Base-by-base conservation (phyloP, 306 rosid species). In the Malus sieversii region DNA sequence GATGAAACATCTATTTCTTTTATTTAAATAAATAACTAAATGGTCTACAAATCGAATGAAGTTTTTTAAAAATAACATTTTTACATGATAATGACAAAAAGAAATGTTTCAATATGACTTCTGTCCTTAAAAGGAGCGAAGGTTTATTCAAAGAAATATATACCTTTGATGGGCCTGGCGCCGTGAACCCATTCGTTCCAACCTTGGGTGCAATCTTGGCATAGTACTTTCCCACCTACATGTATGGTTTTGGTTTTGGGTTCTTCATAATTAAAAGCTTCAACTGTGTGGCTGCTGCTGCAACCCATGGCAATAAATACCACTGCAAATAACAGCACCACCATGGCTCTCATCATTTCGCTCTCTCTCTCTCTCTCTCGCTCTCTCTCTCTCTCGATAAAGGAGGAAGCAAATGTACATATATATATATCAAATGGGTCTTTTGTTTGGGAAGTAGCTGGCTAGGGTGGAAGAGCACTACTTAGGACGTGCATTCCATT, bases 161-260 rank as follows among this genome's bases (percentile, higher is more conserved):
- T 86, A 89, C 95, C 97, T 83, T 85, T 80, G 72, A 91, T 82
- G 25, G 97, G 93, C 14, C 84, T 88, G 80, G 77, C 77, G 38
- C 90, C 92, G 10, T 72, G 62, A 66, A 83, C 76, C 97, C 97
- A 93, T 42, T 89, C 81, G 10, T 90, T 84, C 92, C 92, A 93
- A 27, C 85, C 97, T 55, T 83, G 83, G 27, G 86, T 85, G 78
- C 98, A 93, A 78, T 91, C 98, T 71, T 91, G 98, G 88, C 98
- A 93, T 58, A 89, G 20, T 40, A 93, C 97, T 82, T 86, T 91
- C 30, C 98, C 98, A 29, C 70, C 88, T 3, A 89, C 86, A 58
- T 85, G 87, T 22, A 88, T 75, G 42, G 81, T 11, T 51, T 80
- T 40, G 44, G 79, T 9, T 35, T 33, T 64, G 20, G 68, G 10